These are phyloP conservation scores for Thalassiosira delicatula DNA, from an alignment of 352 stramenopile genomes.

Conservation along the genomic window DNA sequence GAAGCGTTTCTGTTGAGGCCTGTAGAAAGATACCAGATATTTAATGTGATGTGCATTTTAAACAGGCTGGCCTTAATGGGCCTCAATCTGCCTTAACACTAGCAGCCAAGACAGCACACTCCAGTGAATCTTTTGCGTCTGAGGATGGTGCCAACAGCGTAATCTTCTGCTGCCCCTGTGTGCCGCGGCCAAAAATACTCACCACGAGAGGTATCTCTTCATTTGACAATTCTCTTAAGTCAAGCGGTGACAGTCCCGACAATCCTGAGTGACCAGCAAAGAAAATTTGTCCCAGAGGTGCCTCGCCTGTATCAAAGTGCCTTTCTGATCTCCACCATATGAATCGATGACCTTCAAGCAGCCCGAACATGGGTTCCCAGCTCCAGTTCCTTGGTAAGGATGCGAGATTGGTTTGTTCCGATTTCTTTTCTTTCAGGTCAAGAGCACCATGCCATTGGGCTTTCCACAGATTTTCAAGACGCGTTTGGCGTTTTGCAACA, in stretches of 20 bases:
- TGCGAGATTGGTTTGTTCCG: constrained; percentile 23
- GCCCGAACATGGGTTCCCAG: constrained; percentile 69
- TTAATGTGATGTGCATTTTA: too few species aligned
- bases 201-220: constrained; percentile 72
- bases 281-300: constrained; percentile 69
- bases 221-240: constrained; percentile 73
- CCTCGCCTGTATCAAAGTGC: constrained; percentile 80
- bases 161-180: constrained; percentile 71
- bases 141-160: constrained; percentile 60
- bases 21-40: too few species aligned
- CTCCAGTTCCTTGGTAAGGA: constrained; percentile 52
- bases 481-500: constrained; percentile 63
- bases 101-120: constrained; percentile 68
- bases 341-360: constrained; percentile 82
- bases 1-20: too few species aligned
- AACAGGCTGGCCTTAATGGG: too few species aligned
- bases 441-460: constrained; percentile 73
- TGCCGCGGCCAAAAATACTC: constrained; percentile 77
- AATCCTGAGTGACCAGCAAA: constrained; percentile 82
- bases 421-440: constrained; percentile 67
- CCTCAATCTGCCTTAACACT: constrained; percentile 60
- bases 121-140: constrained; percentile 65
- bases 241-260: constrained; percentile 78
- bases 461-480: constrained; percentile 78
- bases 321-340: constrained; percentile 81